Evolutionary conservation across 1,139 yeast genomes (phyloP).

Genomic region (Yamadazyma kanchanaburiensis): DNA sequence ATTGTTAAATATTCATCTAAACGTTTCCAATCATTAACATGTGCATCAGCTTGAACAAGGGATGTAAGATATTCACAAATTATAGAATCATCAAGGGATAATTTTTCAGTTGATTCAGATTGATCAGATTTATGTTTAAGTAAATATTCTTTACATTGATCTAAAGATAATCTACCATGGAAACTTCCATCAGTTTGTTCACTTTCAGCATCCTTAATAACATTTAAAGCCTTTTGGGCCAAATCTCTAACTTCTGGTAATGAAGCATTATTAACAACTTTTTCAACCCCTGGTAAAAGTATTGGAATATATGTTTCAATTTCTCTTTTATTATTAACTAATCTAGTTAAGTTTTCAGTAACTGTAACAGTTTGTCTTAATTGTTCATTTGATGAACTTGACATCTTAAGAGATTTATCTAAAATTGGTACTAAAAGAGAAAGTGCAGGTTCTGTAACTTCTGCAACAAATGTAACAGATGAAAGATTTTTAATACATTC

Average conservation of each 20-base stretch:
- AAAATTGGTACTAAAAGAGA: conserved; percentile 88
- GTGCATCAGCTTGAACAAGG: conserved; percentile 68
- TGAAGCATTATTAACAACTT: conserved; percentile 86
- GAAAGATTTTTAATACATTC: conserved; percentile 86
- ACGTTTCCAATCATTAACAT: conserved; percentile 88
- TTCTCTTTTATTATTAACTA: conserved; percentile 91
- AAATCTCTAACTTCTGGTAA: conserved; percentile 95
- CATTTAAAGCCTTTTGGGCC: conserved; percentile 80
- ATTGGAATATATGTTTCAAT: conserved; percentile 84
- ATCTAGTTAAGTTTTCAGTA: conserved; percentile 90
- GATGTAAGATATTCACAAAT: conserved; percentile 50
- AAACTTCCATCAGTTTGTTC: conserved; percentile 65
- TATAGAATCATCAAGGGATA: conserved; percentile 27
- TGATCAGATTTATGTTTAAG: conserved; percentile 28
- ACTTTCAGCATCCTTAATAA: conserved; percentile 76
- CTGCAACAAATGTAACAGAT: conserved; percentile 96
- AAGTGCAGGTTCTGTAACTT: conserved; percentile 94
- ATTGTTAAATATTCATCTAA: conserved; percentile 53
- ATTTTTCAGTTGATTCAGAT: conserved; percentile 17
- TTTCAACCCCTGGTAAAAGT: conserved; percentile 84
- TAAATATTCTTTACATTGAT: conserved; percentile 51
- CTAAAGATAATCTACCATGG: conserved; percentile 67
- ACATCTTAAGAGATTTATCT: conserved; percentile 83
- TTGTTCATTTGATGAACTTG: conserved; percentile 92
- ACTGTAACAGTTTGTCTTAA: conserved; percentile 95